Conservation (phyloP, 805 yeast genomes). For the Saccharomyces eubayanus region DNA sequence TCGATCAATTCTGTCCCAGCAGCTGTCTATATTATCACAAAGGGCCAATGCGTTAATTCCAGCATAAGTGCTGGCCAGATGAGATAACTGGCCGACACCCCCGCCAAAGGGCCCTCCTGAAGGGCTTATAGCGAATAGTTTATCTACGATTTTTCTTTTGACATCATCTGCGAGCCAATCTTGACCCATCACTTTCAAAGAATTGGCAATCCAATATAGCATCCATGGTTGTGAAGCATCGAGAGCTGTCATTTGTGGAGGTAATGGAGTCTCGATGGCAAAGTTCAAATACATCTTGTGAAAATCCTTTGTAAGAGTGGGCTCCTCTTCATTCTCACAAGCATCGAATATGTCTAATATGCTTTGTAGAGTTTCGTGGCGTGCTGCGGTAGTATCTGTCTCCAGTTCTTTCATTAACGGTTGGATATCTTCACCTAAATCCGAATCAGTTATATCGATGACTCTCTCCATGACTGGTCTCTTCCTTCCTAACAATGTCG, state of each 20-base stretch:
- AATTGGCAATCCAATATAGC: conserved; percentile 71
- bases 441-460: conserved; percentile 2
- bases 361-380: conserved; percentile 17
- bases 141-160: conserved; percentile 26
- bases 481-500: conserved; percentile 19
- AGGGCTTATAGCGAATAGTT: conserved; percentile 25
- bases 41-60: conserved; percentile 55
- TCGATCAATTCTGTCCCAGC: conserved; percentile 41
- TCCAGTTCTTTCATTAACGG: conserved; percentile 17
- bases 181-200: conserved; percentile 36
- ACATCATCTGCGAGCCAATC: conserved; percentile 18
- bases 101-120: conserved; percentile 74
- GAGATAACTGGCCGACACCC: conserved; percentile 74
- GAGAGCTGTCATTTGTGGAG: conserved; percentile 42
- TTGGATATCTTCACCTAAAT: conserved; percentile 11
- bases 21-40: conserved; percentile 35
- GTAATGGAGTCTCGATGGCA: conserved; percentile 40
- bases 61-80: conserved; percentile 79
- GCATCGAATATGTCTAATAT: conserved; percentile 12
- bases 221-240: conserved; percentile 95
- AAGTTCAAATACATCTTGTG: conserved; percentile 40
- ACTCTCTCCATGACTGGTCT: conserved; percentile 10
- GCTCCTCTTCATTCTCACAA: conserved; percentile 1
- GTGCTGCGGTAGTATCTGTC: conserved; percentile 26
- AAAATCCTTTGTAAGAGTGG: conserved; percentile 16